Conservation (phyloP, 495 filamentous ascomycete genomes). For the Massariosphaeria phaeospora region DNA sequence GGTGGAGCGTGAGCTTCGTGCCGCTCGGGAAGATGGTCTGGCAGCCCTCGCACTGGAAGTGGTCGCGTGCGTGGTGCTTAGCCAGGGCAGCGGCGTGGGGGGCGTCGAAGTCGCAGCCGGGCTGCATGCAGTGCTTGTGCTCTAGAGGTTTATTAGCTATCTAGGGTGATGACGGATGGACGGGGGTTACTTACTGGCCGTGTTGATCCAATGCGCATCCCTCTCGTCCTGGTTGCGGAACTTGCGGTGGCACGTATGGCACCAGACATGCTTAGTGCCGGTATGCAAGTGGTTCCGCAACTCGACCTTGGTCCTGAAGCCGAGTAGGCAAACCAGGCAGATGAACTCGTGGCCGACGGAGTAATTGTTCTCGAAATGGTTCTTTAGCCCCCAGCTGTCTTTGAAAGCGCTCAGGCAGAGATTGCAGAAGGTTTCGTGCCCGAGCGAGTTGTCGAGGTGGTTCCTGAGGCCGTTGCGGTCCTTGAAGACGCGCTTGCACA, state of each 20-base stretch:
- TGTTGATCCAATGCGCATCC: slow-evolving; percentile 21
- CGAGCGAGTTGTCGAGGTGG: slow-evolving; percentile 16
- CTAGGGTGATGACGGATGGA: neutral
- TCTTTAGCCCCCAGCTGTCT: slow-evolving; percentile 7
- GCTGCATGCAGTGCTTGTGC: slow-evolving; percentile 24
- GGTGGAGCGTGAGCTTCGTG: slow-evolving; percentile 8
- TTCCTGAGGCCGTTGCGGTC: slow-evolving; percentile 24
- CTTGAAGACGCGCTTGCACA: slow-evolving; percentile 21
- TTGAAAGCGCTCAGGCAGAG: slow-evolving; percentile 22
- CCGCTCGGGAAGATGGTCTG: slow-evolving; percentile 8
- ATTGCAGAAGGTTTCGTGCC: slow-evolving; percentile 22
- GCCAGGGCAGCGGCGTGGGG: neutral
- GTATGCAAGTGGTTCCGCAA: slow-evolving; percentile 1
- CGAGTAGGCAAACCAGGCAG: slow-evolving; percentile 10
- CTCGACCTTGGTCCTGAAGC: slow-evolving; percentile 2
- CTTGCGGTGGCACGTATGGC: slow-evolving; percentile 14
- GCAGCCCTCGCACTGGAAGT: slow-evolving; percentile 16
- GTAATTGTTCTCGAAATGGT: slow-evolving; percentile 21
- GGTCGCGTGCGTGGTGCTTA: slow-evolving; percentile 10
- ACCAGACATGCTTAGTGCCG: slow-evolving; percentile 12
- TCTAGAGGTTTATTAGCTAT: neutral
- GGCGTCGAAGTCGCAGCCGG: slow-evolving; percentile 22
- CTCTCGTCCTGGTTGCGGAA: slow-evolving; percentile 21
- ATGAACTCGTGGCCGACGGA: slow-evolving; percentile 8
- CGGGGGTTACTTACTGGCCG: slow-evolving; percentile 6